phyloP scores from a whole-genome alignment of 108 stramenopile species.

The Cyclostephanos tholiformis region DNA sequence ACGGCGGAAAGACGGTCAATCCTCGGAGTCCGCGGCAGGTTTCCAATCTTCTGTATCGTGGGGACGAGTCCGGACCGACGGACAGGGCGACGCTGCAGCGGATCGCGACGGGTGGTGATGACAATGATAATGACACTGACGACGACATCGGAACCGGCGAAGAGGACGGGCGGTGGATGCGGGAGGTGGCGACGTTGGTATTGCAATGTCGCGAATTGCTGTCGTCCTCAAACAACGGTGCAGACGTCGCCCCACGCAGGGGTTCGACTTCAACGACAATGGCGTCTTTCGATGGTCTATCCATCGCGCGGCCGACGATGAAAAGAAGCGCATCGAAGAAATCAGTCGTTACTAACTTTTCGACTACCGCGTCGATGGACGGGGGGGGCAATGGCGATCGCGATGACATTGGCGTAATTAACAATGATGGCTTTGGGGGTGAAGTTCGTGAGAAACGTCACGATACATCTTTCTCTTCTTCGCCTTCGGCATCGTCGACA shows the following conservation, averaged over 20 bases:
- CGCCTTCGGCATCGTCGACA: neutral
- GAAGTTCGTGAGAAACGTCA: neutral
- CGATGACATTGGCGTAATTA: neutral
- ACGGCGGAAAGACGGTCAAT: constrained; percentile 55
- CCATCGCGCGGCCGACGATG: neutral
- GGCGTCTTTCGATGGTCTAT: neutral
- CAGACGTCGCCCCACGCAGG: neutral
- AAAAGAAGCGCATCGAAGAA: neutral
- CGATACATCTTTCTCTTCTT: neutral
- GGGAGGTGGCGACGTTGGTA: constrained; percentile 58
- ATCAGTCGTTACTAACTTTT: constrained; percentile 17
- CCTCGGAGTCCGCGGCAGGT: constrained; percentile 77
- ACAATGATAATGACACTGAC: constrained; percentile 8
- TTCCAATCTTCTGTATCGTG: constrained; percentile 64
- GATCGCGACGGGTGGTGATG: constrained; percentile 12
- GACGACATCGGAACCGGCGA: neutral
- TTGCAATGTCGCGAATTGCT: constrained; percentile 57
- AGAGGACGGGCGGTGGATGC: constrained; percentile 19
- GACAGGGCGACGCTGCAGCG: constrained; percentile 36
- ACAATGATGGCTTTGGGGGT: neutral
- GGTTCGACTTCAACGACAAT: neutral
- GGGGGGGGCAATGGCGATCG: neutral
- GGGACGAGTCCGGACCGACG: constrained; percentile 22
- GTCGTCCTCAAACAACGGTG: neutral
- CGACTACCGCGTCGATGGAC: constrained; percentile 17